Percentiles rank a stretch among this genome's conserved stretches.
phyloP scores from a whole-genome alignment of 2,329 filamentous ascomycete genomes.

The Xylaria polymorpha region DNA sequence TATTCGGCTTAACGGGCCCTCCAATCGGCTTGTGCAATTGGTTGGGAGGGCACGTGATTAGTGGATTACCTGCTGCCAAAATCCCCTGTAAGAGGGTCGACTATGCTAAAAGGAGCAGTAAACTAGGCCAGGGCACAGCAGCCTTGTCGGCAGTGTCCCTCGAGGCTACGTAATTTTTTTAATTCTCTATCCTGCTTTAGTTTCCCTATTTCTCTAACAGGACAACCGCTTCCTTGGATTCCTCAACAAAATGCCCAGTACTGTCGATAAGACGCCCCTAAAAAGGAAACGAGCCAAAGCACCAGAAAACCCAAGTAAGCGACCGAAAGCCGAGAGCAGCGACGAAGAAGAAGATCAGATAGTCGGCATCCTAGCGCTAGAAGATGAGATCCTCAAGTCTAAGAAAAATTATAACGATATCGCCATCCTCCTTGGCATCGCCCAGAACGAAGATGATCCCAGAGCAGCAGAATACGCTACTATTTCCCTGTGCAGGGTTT shows the following conservation, averaged over 20 bases:
- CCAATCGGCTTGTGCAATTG: conserved; percentile 43
- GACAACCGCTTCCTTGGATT: too few species aligned
- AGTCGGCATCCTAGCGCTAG: conserved; percentile 77
- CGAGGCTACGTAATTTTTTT: conserved; percentile 43
- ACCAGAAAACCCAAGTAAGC: conserved; percentile 62
- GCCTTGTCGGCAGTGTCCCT: conserved; percentile 43
- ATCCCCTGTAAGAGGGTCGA: conserved; percentile 25
- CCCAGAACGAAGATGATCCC: conserved; percentile 61
- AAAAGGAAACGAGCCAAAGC: conserved; percentile 65
- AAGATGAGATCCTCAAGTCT: conserved; percentile 84
- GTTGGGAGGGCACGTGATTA: conserved; percentile 45
- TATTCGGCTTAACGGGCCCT: conserved; percentile 45
- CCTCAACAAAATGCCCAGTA: conserved; percentile 47
- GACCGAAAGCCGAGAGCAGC: conserved; percentile 61
- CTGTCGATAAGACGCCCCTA: conserved; percentile 48
- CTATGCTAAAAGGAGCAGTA: conserved; percentile 2
- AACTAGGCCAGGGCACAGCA: conserved; percentile 24
- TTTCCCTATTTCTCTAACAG: background rate
- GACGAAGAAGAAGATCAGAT: conserved; percentile 66
- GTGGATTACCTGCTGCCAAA: conserved; percentile 33
- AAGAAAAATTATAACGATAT: conserved; percentile 95
- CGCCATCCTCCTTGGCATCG: conserved; percentile 72
- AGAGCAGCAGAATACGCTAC: conserved; percentile 74
- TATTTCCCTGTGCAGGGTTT: conserved; percentile 86
- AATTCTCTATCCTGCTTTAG: background rate